phyloP scores from a whole-genome alignment of 2,329 filamentous ascomycete species.

The Setomelanomma holmii region DNA sequence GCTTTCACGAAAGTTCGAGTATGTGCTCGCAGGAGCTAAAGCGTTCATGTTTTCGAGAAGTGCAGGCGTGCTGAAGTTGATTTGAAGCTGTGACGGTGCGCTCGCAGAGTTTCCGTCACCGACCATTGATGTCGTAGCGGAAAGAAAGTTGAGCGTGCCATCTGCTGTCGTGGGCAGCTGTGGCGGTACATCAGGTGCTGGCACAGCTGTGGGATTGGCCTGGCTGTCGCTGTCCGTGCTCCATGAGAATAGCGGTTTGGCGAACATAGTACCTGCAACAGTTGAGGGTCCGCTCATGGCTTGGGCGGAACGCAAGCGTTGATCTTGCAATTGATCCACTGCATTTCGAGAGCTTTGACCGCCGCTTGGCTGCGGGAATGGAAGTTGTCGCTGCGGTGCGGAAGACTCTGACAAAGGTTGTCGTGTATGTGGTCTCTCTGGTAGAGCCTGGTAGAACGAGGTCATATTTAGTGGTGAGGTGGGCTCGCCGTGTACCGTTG shows the following conservation, averaged over 20 bases:
- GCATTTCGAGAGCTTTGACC: constrained; percentile 31
- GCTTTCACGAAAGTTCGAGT: constrained; percentile 32
- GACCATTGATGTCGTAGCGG: constrained; percentile 8
- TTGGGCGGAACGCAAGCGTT: constrained; percentile 36
- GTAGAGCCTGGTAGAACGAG: constrained; percentile 35
- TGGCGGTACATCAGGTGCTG: constrained; percentile 14
- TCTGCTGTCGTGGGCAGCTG: constrained; percentile 16
- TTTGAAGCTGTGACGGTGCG: constrained; percentile 15
- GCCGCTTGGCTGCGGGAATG: constrained; percentile 40
- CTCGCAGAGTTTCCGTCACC: constrained; percentile 13
- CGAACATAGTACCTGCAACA: constrained; percentile 14
- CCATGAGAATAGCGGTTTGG: constrained; percentile 34
- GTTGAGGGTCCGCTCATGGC: constrained; percentile 17
- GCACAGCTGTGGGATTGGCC: constrained; percentile 12
- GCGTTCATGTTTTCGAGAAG: constrained; percentile 30
- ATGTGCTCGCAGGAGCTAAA: constrained; percentile 23
- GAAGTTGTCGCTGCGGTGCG: constrained; percentile 37
- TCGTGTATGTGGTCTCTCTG: constrained; percentile 29
- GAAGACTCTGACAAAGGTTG: constrained; percentile 20
- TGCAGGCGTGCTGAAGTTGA: constrained; percentile 35
- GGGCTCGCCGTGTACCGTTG: constrained; percentile 19
- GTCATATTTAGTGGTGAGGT: constrained; percentile 42
- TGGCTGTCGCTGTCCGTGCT: constrained; percentile 15
- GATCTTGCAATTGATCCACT: constrained; percentile 42
- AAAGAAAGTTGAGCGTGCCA: constrained; percentile 15